Conservation (phyloP, 2,329 filamentous ascomycete species). For the Aspergillus sp. region DNA sequence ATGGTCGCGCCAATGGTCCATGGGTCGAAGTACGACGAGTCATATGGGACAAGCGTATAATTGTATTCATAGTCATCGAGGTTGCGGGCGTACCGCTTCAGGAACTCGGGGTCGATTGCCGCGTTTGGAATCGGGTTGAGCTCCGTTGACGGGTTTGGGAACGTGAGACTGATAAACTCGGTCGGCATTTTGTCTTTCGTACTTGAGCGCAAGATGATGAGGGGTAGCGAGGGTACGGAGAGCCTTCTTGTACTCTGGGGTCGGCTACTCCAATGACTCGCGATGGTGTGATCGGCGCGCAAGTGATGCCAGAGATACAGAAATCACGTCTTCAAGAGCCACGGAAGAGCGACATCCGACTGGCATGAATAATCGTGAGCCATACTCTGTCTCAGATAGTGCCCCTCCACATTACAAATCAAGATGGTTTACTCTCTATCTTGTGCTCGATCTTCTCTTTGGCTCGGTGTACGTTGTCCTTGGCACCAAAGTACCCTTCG, state of each 20-base stretch:
- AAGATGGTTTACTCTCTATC: neutral
- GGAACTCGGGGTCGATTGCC: slow-evolving; percentile 59
- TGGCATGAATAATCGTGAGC: neutral
- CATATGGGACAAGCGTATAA: slow-evolving; percentile 66
- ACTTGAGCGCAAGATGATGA: neutral
- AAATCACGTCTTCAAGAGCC: slow-evolving; percentile 13
- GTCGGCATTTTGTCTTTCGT: slow-evolving; percentile 31
- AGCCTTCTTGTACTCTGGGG: slow-evolving; percentile 6
- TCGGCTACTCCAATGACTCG: neutral
- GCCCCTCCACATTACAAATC: neutral
- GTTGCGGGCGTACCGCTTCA: slow-evolving; percentile 60
- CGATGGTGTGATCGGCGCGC: slow-evolving; percentile 5
- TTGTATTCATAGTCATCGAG: slow-evolving; percentile 66
- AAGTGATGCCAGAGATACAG: slow-evolving; percentile 12
- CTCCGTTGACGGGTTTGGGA: slow-evolving; percentile 62
- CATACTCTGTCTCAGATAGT: neutral
- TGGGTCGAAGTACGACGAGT: slow-evolving; percentile 59
- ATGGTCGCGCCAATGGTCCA: slow-evolving; percentile 65
- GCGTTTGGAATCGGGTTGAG: slow-evolving; percentile 57
- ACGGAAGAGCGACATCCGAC: neutral
- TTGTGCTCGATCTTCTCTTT: slow-evolving; percentile 28
- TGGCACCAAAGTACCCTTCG: slow-evolving; percentile 75
- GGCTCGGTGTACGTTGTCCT: slow-evolving; percentile 36
- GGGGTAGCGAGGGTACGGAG: neutral
- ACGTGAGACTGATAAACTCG: slow-evolving; percentile 65